These are phyloP conservation scores for Fonsecaea pugnacius DNA, from an alignment of 2,329 filamentous ascomycete species.

Conservation along the genomic window DNA sequence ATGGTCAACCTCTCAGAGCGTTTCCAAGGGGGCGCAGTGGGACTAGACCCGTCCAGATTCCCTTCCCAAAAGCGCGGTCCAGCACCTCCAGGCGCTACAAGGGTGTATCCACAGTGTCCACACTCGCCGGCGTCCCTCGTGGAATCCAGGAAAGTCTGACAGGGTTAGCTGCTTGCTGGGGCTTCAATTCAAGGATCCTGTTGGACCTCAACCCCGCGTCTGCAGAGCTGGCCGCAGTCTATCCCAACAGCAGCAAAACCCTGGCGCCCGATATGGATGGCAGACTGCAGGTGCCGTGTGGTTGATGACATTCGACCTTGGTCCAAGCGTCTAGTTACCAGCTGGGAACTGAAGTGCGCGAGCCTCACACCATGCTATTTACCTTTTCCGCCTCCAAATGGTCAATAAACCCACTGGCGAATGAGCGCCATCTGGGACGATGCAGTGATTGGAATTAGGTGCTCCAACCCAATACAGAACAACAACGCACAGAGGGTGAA, in stretches of 20 bases:
- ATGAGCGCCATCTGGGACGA: not conserved
- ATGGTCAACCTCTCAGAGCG: slow-evolving; percentile 5
- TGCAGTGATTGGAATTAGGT: not conserved
- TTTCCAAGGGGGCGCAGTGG: slow-evolving; percentile 2
- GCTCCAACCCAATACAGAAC: not conserved
- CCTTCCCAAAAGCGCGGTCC: slow-evolving; percentile 7
- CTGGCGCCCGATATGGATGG: not conserved
- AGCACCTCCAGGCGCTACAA: not conserved
- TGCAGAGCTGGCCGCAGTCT: slow-evolving; percentile 12
- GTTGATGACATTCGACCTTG: not conserved
- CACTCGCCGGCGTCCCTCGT: not conserved
- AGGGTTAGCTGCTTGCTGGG: slow-evolving; percentile 6
- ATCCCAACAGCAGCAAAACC: slow-evolving; percentile 19
- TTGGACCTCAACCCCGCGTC: slow-evolving; percentile 16
- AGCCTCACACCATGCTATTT: slow-evolving; percentile 5
- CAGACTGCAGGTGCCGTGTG: slow-evolving; percentile 4
- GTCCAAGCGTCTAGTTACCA: not conserved
- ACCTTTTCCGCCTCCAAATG: not conserved
- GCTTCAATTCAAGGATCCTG: slow-evolving; percentile 10
- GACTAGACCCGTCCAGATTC: slow-evolving; percentile 18
- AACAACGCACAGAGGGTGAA: not conserved
- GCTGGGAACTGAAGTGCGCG: not conserved
- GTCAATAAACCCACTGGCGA: not conserved
- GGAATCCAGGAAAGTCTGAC: slow-evolving; percentile 16
- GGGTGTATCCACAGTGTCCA: slow-evolving; percentile 9